Evolutionary conservation across 345 rosid species (phyloP).

Genomic region (Pugionium cornutum): DNA sequence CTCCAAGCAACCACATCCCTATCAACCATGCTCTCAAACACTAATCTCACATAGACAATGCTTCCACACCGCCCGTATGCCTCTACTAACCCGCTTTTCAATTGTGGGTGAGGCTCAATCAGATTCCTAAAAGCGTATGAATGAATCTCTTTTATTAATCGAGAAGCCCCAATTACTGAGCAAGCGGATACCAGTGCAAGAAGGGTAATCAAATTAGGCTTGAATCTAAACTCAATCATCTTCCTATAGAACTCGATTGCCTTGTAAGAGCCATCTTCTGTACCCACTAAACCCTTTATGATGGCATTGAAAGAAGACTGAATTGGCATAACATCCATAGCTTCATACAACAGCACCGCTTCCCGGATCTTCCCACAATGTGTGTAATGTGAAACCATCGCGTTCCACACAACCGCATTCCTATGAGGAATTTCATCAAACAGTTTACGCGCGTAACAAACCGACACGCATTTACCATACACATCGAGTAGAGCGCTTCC

Average conservation of each 20-base stretch:
- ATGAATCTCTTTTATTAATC: constrained; percentile 56
- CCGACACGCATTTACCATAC: constrained; percentile 58
- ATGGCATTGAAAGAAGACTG: constrained; percentile 56
- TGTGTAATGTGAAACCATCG: constrained; percentile 54
- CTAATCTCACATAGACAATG: constrained; percentile 42
- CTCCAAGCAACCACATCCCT: constrained; percentile 73
- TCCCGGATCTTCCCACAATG: constrained; percentile 41
- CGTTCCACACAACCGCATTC: constrained; percentile 58
- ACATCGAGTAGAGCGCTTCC: constrained; percentile 52
- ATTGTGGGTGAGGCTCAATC: constrained; percentile 49
- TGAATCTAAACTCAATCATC: constrained; percentile 49
- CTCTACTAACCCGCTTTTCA: constrained; percentile 58
- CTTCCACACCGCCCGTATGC: constrained; percentile 63
- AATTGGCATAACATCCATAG: constrained; percentile 55
- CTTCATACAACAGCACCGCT: constrained; percentile 44
- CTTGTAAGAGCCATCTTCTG: constrained; percentile 50
- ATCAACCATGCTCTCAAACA: constrained; percentile 44
- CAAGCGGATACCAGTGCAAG: constrained; percentile 61
- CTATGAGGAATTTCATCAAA: constrained; percentile 62
- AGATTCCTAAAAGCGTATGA: constrained; percentile 51
- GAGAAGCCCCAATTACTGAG: constrained; percentile 42
- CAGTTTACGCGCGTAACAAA: constrained; percentile 50
- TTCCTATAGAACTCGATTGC: constrained; percentile 54
- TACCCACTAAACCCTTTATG: constrained; percentile 45
- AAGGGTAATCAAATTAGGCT: constrained; percentile 61